phyloP scores from a whole-genome alignment of 2,329 filamentous ascomycete genomes.

The Gaeumannomyces tritici region DNA sequence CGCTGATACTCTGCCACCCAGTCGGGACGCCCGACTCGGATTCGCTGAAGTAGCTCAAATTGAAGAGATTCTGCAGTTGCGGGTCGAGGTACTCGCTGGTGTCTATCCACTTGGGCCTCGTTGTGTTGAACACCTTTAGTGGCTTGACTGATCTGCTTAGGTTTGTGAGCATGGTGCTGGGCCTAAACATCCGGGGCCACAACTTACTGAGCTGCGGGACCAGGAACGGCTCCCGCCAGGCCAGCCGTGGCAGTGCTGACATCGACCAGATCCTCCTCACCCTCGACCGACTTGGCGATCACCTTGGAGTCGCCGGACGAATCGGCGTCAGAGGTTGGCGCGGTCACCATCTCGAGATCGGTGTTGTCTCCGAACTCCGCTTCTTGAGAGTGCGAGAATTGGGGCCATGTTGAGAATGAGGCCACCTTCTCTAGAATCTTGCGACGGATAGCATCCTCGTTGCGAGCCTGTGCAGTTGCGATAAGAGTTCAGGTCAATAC shows the following conservation, averaged over 20 bases:
- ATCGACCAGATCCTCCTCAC: slow-evolving; percentile 85
- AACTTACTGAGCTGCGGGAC: neutral
- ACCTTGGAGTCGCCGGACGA: slow-evolving; percentile 62
- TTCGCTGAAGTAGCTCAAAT: slow-evolving; percentile 57
- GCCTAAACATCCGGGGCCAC: slow-evolving; percentile 23
- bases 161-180: neutral
- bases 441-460: slow-evolving; percentile 62
- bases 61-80: slow-evolving; percentile 63
- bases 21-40: slow-evolving; percentile 53
- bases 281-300: slow-evolving; percentile 68
- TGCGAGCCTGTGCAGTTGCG: slow-evolving; percentile 28
- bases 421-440: slow-evolving; percentile 72
- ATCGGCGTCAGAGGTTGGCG: slow-evolving; percentile 53
- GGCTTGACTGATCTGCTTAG: slow-evolving; percentile 11
- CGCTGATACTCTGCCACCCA: slow-evolving; percentile 56
- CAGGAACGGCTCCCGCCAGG: neutral
- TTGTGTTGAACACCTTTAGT: slow-evolving; percentile 37
- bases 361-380: slow-evolving; percentile 36
- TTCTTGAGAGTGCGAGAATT: slow-evolving; percentile 44
- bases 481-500: neutral
- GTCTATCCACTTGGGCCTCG: slow-evolving; percentile 42
- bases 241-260: slow-evolving; percentile 59
- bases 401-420: slow-evolving; percentile 63
- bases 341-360: slow-evolving; percentile 61
- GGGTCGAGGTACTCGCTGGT: slow-evolving; percentile 49